These are phyloP conservation scores for Candida dajiaensis DNA, from an alignment of 805 yeast genomes.

Conservation along the genomic window DNA sequence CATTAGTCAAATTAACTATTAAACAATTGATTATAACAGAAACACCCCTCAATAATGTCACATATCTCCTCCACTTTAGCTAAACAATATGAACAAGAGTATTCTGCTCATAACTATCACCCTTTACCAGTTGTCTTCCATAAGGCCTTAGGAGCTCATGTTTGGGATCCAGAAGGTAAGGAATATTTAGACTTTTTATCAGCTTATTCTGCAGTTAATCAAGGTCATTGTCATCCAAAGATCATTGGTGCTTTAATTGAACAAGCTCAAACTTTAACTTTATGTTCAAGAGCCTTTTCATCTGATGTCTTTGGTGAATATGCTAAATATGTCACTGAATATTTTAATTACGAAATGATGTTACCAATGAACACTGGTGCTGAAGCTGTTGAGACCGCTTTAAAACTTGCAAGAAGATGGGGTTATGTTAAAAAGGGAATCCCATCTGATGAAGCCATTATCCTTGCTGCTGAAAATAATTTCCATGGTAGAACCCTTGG, in stretches of 20 bases:
- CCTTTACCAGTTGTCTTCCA: conserved; percentile 93
- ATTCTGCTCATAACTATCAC: conserved; percentile 95
- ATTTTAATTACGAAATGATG: conserved; percentile 85
- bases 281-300: conserved; percentile 90
- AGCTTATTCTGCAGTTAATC: conserved; percentile 96
- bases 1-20: too few species aligned
- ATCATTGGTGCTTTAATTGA: conserved; percentile 79
- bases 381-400: conserved; percentile 94
- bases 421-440: conserved; percentile 87
- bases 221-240: conserved; percentile 96
- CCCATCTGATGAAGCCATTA: conserved; percentile 76
- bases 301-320: conserved; percentile 81
- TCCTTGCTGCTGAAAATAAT: conserved; percentile 81
- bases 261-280: conserved; percentile 79
- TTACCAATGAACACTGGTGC: conserved; percentile 99
- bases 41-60: not conserved
- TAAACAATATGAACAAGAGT: conserved; percentile 60
- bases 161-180: conserved; percentile 97
- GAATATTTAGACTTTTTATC: conserved; percentile 89
- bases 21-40: too few species aligned
- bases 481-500: conserved; percentile 97
- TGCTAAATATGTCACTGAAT: conserved; percentile 85
- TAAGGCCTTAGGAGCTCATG: conserved; percentile 84
- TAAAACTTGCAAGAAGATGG: conserved; percentile 96
- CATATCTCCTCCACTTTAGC: conserved; percentile 59